Evolutionary conservation across 2,329 filamentous ascomycete genomes (phyloP), one percentile per base, ranked within the genome.

Genomic region (Diaporthe caulivora): DNA sequence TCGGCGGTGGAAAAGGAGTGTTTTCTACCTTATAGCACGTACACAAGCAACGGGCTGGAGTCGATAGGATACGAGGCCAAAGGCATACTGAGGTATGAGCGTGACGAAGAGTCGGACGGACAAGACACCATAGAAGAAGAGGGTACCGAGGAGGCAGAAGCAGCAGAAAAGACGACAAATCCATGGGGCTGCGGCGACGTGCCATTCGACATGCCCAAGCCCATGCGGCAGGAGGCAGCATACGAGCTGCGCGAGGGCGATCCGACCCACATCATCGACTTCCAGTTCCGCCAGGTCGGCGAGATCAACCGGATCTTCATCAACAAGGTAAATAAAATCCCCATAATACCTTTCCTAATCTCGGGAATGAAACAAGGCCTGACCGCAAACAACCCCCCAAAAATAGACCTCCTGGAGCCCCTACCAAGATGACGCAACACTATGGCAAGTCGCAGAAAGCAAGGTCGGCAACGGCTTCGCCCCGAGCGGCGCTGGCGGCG

Each of bases 221-320:
- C 82, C 18, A 77, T 80, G 77, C 77, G 82, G 15, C 58, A 58
- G 29, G 72, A 77, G 21, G 74, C 76, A 21, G 82, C 81, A 2
- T 78, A 80, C 44, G 77, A 80, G 3, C 78, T 82, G 3, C 74
- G 75, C 42, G 77, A 80, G 44, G 67, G 71, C 26, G 83, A 83
- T 73, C 77, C 73, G 17, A 65, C 54, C 72, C 80, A 82, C 70
- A 80, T 80, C 31, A 78, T 83, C 47, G 78, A 81, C 72, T 83
- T 83, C 70, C 76, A 77, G 74, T 83, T 83, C 62, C 78, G 80
- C 24, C 80, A 82, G 65, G 80, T 81, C 57, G 79, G 81, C 74
- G 78, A 82, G 51, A 78, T 83, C 15, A 82, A 83, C 71, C 78
- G 81, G 34, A 81, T 83, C 62, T 83, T 82, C 71, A 76, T 83